phyloP scores from a whole-genome alignment of 2,329 filamentous ascomycete species.

The Fonsecaea pedrosoi region DNA sequence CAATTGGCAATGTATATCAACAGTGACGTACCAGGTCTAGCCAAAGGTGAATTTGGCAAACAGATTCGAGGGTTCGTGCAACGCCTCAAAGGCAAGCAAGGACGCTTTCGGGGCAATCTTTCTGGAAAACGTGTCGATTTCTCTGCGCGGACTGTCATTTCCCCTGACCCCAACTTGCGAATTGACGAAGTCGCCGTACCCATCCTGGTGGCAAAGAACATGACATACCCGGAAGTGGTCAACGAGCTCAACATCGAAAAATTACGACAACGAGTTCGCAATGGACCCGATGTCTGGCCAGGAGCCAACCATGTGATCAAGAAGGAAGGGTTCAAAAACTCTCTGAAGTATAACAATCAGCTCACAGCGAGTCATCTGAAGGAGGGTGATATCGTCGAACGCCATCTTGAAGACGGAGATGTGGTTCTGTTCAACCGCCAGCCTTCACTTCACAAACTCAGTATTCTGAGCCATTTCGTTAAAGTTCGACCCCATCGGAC shows the following conservation, averaged over 20 bases:
- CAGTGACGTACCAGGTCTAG: slow-evolving; percentile 91
- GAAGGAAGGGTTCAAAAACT: slow-evolving; percentile 72
- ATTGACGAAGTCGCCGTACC: slow-evolving; percentile 95
- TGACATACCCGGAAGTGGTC: slow-evolving; percentile 92
- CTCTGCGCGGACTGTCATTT: slow-evolving; percentile 96
- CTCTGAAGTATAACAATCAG: slow-evolving; percentile 76
- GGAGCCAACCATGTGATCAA: slow-evolving; percentile 85
- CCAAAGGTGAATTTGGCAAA: slow-evolving; percentile 85
- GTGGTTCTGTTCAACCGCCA: slow-evolving; percentile 98
- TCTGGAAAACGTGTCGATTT: slow-evolving; percentile 99
- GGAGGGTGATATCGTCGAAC: slow-evolving; percentile 87
- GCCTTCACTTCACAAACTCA: slow-evolving; percentile 95
- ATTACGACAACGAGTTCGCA: slow-evolving; percentile 73
- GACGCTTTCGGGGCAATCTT: slow-evolving; percentile 93
- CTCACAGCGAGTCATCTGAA: slow-evolving; percentile 75
- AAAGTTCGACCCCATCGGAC: slow-evolving; percentile 95
- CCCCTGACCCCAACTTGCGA: slow-evolving; percentile 90
- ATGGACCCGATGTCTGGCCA: slow-evolving; percentile 80
- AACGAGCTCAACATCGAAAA: slow-evolving; percentile 86
- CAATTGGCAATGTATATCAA: slow-evolving; percentile 99
- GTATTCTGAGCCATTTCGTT: slow-evolving; percentile 94
- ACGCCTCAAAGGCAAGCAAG: slow-evolving; percentile 94
- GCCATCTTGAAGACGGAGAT: slow-evolving; percentile 93
- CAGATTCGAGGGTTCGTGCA: slow-evolving; percentile 93
- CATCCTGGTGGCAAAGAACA: slow-evolving; percentile 87